Percentiles rank a stretch among this genome's conserved stretches.
Conservation (phyloP, 2,329 filamentous ascomycete genomes). For the Esteya vermicola region DNA sequence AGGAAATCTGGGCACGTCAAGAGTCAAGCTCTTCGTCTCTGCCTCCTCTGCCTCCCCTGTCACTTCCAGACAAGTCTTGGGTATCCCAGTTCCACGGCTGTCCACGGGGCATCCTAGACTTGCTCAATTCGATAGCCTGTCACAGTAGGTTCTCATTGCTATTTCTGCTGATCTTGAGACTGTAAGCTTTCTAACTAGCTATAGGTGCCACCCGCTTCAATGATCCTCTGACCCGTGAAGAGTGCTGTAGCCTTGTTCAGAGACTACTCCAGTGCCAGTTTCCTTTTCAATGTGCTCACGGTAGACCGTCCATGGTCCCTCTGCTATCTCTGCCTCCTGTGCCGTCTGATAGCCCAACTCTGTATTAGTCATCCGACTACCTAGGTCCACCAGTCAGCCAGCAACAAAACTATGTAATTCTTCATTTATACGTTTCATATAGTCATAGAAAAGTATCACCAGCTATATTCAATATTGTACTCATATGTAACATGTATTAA, state of each 20-base stretch:
- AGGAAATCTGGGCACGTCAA: conserved; percentile 48
- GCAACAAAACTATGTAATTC: neutral
- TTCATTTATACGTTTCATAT: neutral
- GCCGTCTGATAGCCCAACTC: neutral
- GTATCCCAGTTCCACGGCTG: conserved; percentile 50
- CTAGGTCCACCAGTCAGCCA: too few species aligned
- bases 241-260: conserved; percentile 44
- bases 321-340: conserved; percentile 34
- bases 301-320: conserved; percentile 51
- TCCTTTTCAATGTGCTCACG: conserved; percentile 76
- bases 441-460: too few species aligned
- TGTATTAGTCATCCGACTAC: too few species aligned
- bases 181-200: conserved; percentile 6
- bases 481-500: too few species aligned
- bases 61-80: conserved; percentile 30
- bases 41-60: neutral
- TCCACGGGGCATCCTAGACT: conserved; percentile 60
- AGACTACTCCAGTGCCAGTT: conserved; percentile 50
- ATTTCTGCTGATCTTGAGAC: too few species aligned
- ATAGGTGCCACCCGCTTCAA: conserved; percentile 71
- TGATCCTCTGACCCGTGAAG: conserved; percentile 41
- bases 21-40: neutral
- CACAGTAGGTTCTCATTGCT: conserved; percentile 33
- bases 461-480: too few species aligned
- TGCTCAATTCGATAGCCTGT: conserved; percentile 64